These are phyloP conservation scores for Polytrichum commune DNA, from an alignment of 225 moss, liverwort and hornwort species.

Conservation along the genomic window DNA sequence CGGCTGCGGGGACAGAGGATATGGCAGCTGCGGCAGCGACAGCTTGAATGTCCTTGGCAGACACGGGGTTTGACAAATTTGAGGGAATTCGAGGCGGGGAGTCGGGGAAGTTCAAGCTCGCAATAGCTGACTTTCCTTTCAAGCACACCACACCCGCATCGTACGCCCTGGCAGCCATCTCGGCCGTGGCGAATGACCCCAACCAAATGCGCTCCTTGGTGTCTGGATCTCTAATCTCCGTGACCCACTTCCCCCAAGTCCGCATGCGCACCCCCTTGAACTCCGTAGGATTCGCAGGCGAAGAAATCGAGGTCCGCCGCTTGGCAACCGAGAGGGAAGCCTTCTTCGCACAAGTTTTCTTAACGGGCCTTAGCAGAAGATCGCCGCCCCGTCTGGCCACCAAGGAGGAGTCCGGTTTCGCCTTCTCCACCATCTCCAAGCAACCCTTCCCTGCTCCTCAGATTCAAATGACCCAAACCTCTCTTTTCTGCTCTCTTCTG, in stretches of 20 bases:
- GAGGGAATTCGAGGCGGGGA: constrained; percentile 12
- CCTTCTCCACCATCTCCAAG: constrained; percentile 5
- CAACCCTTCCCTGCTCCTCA: too few relatives aligned
- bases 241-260: constrained; percentile 15
- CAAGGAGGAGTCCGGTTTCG: neutral
- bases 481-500: too few relatives aligned
- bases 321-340: neutral
- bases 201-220: constrained; percentile 4
- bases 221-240: constrained; percentile 7
- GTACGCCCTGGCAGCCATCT: too few relatives aligned
- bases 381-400: constrained; percentile 3
- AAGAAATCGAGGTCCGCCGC: neutral
- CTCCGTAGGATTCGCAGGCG: neutral
- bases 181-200: neutral
- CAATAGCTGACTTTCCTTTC: too few relatives aligned
- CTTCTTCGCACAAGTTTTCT: constrained; percentile 1
- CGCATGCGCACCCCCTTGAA: constrained; percentile 13
- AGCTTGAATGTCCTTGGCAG: constrained; percentile 8
- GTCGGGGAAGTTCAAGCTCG: neutral
- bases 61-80: neutral
- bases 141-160: too few relatives aligned
- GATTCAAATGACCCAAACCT: too few relatives aligned
- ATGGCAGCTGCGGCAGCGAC: constrained; percentile 10
- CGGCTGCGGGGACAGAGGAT: neutral
- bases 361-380: neutral